These are phyloP conservation scores for Cladophialophora exuberans DNA, from an alignment of 2,329 filamentous ascomycete species.

Conservation along the genomic window DNA sequence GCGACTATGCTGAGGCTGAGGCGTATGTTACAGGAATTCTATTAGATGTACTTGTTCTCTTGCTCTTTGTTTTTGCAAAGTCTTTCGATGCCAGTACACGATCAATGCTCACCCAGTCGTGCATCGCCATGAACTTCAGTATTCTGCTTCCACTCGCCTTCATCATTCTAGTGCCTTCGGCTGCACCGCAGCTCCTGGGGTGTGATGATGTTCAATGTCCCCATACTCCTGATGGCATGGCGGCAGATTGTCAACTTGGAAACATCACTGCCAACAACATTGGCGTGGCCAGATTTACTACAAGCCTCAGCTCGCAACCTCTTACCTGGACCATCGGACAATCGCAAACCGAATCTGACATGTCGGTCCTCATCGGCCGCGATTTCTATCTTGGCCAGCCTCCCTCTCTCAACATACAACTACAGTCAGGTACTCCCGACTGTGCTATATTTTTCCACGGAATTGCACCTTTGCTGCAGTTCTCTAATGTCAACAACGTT, in stretches of 20 bases:
- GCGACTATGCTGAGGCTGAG: no score
- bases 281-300: neutral
- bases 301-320: neutral
- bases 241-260: neutral
- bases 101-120: no score
- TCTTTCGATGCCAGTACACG: no score
- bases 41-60: no score
- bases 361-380: neutral
- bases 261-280: neutral
- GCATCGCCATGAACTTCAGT: no score
- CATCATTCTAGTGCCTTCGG: no score
- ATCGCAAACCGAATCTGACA: neutral
- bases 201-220: no score
- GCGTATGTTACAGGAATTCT: no score
- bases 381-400: neutral
- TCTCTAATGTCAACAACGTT: neutral
- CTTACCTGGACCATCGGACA: neutral
- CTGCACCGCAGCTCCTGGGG: no score
- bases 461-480: neutral
- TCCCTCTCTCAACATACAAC: neutral
- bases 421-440: neutral
- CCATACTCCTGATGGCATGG: no score
- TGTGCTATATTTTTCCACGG: neutral
- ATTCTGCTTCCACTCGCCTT: no score
- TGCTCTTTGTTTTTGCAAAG: no score